These are phyloP conservation scores for Claviceps sp. DNA, from an alignment of 2,329 filamentous ascomycete genomes.

Conservation along the genomic window DNA sequence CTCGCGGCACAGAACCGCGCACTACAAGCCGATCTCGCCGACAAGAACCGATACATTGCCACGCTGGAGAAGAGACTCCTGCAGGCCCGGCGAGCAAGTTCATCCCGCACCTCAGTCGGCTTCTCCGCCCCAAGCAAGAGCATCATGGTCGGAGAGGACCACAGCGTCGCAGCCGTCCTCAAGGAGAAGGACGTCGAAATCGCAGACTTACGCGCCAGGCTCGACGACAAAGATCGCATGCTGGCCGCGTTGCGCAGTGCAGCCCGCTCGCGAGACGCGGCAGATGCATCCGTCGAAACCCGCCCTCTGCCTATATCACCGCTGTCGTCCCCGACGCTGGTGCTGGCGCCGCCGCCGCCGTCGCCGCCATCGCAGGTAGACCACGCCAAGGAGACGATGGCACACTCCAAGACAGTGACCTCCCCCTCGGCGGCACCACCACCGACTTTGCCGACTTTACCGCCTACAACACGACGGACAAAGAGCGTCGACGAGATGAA, in stretches of 20 bases:
- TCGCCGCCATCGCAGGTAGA: conserved; percentile 10
- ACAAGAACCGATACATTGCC: conserved; percentile 93
- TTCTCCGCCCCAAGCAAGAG: conserved; percentile 47
- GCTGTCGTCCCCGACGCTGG: not conserved
- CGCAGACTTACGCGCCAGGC: conserved; percentile 69
- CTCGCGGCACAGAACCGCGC: conserved; percentile 75
- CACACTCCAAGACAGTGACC: not conserved
- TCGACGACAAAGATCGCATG: conserved; percentile 96
- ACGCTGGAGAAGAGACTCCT: conserved; percentile 86
- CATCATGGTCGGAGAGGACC: conserved; percentile 65
- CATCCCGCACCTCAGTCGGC: conserved; percentile 71
- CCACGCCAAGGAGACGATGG: conserved; percentile 4
- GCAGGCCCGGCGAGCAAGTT: conserved; percentile 80
- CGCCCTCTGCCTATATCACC: conserved; percentile 15
- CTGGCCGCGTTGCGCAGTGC: conserved; percentile 73
- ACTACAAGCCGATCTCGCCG: conserved; percentile 86
- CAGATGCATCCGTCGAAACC: conserved; percentile 38
- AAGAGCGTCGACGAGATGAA: conserved; percentile 86
- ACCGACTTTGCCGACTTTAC: conserved; percentile 6
- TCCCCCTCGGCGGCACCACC: conserved; percentile 11
- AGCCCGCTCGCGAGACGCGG: conserved; percentile 71
- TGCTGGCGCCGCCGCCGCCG: conserved; percentile 12
- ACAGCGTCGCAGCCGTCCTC: conserved; percentile 57
- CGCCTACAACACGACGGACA: conserved; percentile 33
- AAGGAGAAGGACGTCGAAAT: conserved; percentile 91